Percentiles rank a stretch among this genome's conserved stretches.
phyloP scores from a whole-genome alignment of 2,329 filamentous ascomycete genomes.

The Botrytis pseudocinerea region DNA sequence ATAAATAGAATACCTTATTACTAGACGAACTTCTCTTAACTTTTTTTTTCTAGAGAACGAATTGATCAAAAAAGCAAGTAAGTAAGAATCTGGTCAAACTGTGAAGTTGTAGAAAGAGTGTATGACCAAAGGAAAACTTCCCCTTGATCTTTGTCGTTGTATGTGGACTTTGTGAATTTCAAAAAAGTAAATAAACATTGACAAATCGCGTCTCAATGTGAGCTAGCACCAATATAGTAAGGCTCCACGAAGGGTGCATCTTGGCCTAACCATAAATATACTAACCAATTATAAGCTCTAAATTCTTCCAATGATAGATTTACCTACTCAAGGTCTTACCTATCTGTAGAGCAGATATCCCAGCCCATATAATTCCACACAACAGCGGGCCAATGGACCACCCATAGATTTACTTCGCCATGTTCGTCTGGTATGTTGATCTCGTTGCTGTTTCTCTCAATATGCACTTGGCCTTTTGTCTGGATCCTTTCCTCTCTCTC shows the following conservation, averaged over 20 bases:
- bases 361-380: background rate
- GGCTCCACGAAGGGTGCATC: background rate
- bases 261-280: background rate
- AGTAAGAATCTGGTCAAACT: background rate
- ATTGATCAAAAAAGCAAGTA: background rate
- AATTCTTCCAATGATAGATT: background rate
- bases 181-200: constrained; percentile 20
- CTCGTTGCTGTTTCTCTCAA: constrained; percentile 1
- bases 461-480: constrained; percentile 5
- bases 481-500: background rate
- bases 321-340: background rate
- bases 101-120: constrained; percentile 16
- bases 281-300: background rate
- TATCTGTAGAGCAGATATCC: background rate
- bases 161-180: background rate
- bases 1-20: constrained; percentile 11
- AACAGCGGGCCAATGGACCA: background rate
- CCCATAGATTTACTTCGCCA: constrained; percentile 1
- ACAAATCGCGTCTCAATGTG: constrained; percentile 2
- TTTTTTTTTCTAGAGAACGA: background rate
- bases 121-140: constrained; percentile 9
- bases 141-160: background rate
- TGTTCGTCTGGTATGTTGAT: constrained; percentile 16
- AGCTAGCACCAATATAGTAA: constrained; percentile 8
- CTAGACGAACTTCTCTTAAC: background rate